Percentiles rank a stretch among this genome's conserved stretches.
These are phyloP conservation scores for Neurospora africana DNA, from an alignment of 495 filamentous ascomycete genomes.

Conservation along the genomic window DNA sequence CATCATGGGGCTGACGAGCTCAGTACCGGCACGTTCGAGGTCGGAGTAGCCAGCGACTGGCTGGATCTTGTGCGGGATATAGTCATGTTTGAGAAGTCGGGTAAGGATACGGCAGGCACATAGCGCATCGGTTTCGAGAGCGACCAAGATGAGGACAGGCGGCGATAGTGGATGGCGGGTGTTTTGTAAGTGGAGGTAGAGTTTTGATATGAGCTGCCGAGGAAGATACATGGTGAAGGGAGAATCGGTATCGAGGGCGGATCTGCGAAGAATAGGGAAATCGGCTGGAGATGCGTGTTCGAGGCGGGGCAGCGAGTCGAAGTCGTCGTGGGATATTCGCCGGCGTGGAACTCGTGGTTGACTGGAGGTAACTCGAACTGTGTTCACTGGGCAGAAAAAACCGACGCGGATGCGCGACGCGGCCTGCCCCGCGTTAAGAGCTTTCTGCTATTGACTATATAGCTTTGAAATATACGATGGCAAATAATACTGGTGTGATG, in stretches of 20 bases:
- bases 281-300: constrained; percentile 1
- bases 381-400: not conserved
- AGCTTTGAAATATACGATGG: not conserved
- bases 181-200: constrained; percentile 77
- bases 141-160: constrained; percentile 83
- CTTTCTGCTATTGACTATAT: not conserved
- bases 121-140: constrained; percentile 88
- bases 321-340: not conserved
- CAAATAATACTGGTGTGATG: not conserved
- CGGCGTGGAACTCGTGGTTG: not conserved
- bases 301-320: constrained; percentile 12
- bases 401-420: not conserved
- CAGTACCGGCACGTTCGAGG: constrained; percentile 62
- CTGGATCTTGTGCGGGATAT: constrained; percentile 95
- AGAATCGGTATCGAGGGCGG: not conserved
- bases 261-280: not conserved
- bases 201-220: constrained; percentile 72
- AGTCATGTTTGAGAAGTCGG: constrained; percentile 84
- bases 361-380: not conserved
- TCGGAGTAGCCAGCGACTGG: constrained; percentile 90
- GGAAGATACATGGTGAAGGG: constrained; percentile 78
- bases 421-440: not conserved
- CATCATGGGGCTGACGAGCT: constrained; percentile 73
- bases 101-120: constrained; percentile 94
- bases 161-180: constrained; percentile 75